These are phyloP conservation scores for Aspergillus bombycis DNA, from an alignment of 2,329 filamentous ascomycete species.

Conservation along the genomic window DNA sequence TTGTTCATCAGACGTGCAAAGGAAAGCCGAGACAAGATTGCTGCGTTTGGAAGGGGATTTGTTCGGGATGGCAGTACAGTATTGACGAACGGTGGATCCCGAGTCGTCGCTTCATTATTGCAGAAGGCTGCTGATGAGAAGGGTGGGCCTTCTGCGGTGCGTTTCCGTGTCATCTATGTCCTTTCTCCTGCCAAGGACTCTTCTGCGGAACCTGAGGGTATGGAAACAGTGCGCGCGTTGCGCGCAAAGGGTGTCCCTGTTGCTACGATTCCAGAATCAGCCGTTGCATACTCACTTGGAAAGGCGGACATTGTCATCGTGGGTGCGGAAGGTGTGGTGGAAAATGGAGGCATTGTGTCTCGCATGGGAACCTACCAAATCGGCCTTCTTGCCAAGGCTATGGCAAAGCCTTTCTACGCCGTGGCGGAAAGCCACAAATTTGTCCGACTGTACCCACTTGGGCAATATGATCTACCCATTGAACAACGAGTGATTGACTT, in stretches of 20 bases:
- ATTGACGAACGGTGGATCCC: constrained; percentile 86
- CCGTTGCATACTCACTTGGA: constrained; percentile 76
- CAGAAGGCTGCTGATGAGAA: constrained; percentile 70
- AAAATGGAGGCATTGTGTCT: constrained; percentile 91
- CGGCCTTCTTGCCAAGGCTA: constrained; percentile 74
- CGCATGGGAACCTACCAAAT: constrained; percentile 86
- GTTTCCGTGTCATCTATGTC: constrained; percentile 84
- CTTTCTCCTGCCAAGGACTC: constrained; percentile 44
- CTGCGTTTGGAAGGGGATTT: constrained; percentile 75
- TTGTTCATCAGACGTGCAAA: constrained; percentile 87
- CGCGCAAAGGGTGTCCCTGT: constrained; percentile 78
- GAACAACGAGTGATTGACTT: constrained; percentile 79
- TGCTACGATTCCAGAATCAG: constrained; percentile 75
- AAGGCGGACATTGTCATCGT: constrained; percentile 71
- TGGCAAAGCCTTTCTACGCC: constrained; percentile 81
- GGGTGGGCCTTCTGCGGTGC: constrained; percentile 58
- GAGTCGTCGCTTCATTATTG: constrained; percentile 80
- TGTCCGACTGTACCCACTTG: constrained; percentile 79
- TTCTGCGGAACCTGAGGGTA: constrained; percentile 61
- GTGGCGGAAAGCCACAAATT: constrained; percentile 98
- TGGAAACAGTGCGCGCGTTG: constrained; percentile 70
- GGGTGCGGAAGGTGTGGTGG: constrained; percentile 80
- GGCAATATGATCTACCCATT: constrained; percentile 79
- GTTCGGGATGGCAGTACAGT: constrained; percentile 78
- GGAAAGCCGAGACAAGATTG: constrained; percentile 80